phyloP scores from a whole-genome alignment of 441 rosid species.

The Adansonia grandidieri region DNA sequence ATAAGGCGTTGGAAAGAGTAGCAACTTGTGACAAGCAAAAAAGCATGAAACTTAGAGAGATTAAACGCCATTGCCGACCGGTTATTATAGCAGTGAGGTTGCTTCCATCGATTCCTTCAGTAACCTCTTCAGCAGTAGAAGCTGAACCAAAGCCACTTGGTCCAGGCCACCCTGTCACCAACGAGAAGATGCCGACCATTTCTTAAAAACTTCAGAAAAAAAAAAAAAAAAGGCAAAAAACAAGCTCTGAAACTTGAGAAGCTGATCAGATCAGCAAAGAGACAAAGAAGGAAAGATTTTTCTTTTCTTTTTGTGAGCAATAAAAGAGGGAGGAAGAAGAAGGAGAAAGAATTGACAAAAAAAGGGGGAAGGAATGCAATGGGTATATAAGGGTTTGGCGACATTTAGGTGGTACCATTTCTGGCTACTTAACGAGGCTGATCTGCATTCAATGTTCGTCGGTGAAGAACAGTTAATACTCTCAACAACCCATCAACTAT shows the following conservation, averaged over 20 bases:
- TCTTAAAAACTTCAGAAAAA: conserved; percentile 18
- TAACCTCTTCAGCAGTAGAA: conserved; percentile 80
- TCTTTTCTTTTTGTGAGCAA: not conserved
- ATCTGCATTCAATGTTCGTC: conserved; percentile 20
- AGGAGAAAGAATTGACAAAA: not conserved
- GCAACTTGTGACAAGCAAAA: not conserved
- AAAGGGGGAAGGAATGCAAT: conserved; percentile 9
- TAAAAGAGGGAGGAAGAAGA: not conserved
- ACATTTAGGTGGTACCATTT: conserved; percentile 1
- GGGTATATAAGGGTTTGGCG: conserved; percentile 18
- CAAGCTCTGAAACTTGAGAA: not conserved
- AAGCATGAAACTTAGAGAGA: not conserved
- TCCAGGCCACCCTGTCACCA: conserved; percentile 72
- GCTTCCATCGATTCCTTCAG: conserved; percentile 65
- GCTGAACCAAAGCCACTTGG: conserved; percentile 91
- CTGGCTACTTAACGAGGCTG: not conserved
- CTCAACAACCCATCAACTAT: conserved; percentile 34
- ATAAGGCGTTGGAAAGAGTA: too few species aligned
- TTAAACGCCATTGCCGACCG: conserved; percentile 38
- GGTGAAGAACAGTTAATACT: conserved; percentile 35
- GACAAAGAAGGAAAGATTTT: not conserved
- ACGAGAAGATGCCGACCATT: conserved; percentile 49
- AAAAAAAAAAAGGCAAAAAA: not conserved
- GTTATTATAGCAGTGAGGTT: conserved; percentile 75
- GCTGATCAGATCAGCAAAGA: not conserved